Evolutionary conservation across 23 red algal genomes (phyloP), one percentile per base, ranked within the genome.

Genomic region (Chondrus crispus): DNA sequence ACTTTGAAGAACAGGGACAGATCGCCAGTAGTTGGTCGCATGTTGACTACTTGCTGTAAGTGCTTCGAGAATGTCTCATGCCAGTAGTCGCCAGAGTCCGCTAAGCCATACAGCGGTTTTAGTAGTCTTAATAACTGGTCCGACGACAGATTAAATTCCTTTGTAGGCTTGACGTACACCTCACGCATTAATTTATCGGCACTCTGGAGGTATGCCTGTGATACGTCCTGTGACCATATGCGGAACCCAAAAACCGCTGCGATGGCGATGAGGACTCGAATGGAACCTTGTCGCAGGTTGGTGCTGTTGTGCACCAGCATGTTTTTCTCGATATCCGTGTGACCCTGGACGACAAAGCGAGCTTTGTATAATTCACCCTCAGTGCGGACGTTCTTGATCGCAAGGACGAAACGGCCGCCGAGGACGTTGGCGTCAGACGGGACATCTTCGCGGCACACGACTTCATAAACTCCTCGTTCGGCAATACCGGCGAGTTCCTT

Each of bases 131-230:
- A 42, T 24, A 78, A 20, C 50, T 54, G 29, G 1, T 53, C 42
- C 20, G 39, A 0, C 14, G 68, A 7, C 44, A 90, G 46, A 33
- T 80, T 1, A 10, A 90, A 76, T 62, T 69, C 81, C 2, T 64
- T 39, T 18, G 53, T 1, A 14, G 48, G 3, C 1, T 69, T 85
- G 0, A 54, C 0, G 48, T 85, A 85, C 18, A 68, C 81, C 10
- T 85, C 48, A 53, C 54, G 53, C n/a, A 26, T 16, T 29, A 64
- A 22, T 10, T 39, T 85, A 16, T 35, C 18, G 49, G 1, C 3
- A 85, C 49, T 63, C 20, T 85, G 81, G 62, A 85, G 3, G n/a
- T 85, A 85, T 8, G 81, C 81, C 39, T 85, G 81, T 32, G 48
- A 44, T 40, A 85, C 60, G 1, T 85, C 81, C 20, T 69, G 1